Evolutionary conservation across 495 filamentous ascomycete genomes (phyloP), one percentile per base, ranked within the genome.

Genomic region (Penicillium salamii): DNA sequence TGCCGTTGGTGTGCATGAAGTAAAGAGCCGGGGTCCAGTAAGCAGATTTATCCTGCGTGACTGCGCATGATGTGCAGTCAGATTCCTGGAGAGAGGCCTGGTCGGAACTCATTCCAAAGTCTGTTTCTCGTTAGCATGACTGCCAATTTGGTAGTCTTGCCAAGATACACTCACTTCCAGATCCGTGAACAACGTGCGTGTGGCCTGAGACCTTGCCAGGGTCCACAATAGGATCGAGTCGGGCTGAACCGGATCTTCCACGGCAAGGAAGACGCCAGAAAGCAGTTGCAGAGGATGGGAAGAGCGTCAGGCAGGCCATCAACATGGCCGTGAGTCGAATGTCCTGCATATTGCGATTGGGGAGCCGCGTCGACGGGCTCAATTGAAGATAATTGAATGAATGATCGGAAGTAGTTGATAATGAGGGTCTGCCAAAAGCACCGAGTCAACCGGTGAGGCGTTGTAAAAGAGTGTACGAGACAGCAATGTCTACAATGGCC

Each of bases 221-320:
- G 33, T 72, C 62, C 23, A 82, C 69, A 46, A 84, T 49, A 19
- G 80, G 80, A 54, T 84, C 80, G 26, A 84, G 62, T 21, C 78
- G 74, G 39, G 72, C 79, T 60, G 89, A 51, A 56, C 81, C 88
- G 52, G 79, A 74, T 35, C 75, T 76, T 51, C 80, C 83, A 50
- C 76, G 82, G 63, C 91, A 96, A 43, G 85, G 84, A 75, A 95
- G 82, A 68, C 91, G 89, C 89, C 89, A 96, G 68, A 95, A 95
- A 29, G 88, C 91, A 54, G 78, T 57, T 29, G 75, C 66, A 26
- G 63, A 55, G 42, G 66, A 52, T 1, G 75, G 60, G 17, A 68
- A 68, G 33, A 68, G 43, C 24, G 65, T 52, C 20, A 74, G 33
- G 40, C 57, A 54, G 41, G 66, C 60, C 40, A 67, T 53, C 28